These are phyloP conservation scores for Daedalea quercina DNA, from an alignment of 768 basidiomycete species.

Conservation along the genomic window DNA sequence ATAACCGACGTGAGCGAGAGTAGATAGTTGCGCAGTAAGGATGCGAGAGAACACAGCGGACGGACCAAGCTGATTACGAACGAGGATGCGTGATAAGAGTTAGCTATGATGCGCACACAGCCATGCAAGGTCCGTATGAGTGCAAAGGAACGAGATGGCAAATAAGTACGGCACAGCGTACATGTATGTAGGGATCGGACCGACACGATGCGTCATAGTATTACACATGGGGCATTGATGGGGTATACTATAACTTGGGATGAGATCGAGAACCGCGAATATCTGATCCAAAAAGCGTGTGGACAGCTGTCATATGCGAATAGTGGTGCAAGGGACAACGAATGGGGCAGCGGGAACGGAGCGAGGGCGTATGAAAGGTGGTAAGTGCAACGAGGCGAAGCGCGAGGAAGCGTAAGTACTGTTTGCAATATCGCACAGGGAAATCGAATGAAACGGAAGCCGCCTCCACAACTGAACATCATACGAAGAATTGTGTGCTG, in stretches of 20 bases:
- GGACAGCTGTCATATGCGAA: slow-evolving; percentile 18
- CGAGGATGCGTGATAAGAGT: slow-evolving; percentile 5
- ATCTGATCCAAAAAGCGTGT: slow-evolving; percentile 25
- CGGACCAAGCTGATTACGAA: slow-evolving; percentile 5
- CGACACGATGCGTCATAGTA: slow-evolving; percentile 27
- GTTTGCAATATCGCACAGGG: slow-evolving; percentile 15
- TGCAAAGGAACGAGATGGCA: slow-evolving; percentile 9
- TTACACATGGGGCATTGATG: slow-evolving; percentile 33
- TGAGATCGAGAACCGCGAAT: slow-evolving; percentile 24
- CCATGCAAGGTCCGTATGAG: slow-evolving; percentile 6
- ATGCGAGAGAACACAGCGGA: background rate
- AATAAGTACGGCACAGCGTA: slow-evolving; percentile 19
- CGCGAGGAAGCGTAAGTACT: slow-evolving; percentile 10
- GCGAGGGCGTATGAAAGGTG: slow-evolving; percentile 3
- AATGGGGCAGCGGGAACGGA: slow-evolving; percentile 7
- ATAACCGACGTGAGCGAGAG: background rate
- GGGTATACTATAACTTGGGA: slow-evolving; percentile 28
- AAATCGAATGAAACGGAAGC: slow-evolving; percentile 15
- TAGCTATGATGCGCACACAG: slow-evolving; percentile 8
- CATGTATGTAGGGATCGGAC: slow-evolving; percentile 19
- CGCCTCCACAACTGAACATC: slow-evolving; percentile 25
- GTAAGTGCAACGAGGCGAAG: slow-evolving; percentile 3
- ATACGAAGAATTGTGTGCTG: slow-evolving; percentile 89
- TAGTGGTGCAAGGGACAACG: slow-evolving; percentile 16
- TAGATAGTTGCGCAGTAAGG: slow-evolving; percentile 7